Conservation (phyloP, 768 basidiomycete genomes). For the Boletus pseudo-olivaceus region DNA sequence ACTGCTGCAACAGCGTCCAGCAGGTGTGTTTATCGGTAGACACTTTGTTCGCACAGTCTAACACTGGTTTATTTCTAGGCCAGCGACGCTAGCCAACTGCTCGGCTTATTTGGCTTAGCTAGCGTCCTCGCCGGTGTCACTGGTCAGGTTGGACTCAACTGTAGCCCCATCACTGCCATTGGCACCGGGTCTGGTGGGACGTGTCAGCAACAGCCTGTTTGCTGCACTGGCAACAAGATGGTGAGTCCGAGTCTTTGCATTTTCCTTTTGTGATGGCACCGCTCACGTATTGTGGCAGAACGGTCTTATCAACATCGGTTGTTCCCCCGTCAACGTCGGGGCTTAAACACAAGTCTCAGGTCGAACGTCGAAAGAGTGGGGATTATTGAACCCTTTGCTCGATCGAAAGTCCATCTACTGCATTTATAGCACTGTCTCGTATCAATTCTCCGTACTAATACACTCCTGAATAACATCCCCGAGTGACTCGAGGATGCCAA, state of each 20-base stretch:
- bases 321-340: constrained; percentile 5
- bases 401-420: not conserved
- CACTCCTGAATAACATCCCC: not conserved
- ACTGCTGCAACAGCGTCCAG: constrained; percentile 15
- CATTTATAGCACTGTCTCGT: not conserved
- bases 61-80: not conserved
- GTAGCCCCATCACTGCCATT: not conserved
- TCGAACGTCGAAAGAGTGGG: not conserved
- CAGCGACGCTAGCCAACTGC: not conserved
- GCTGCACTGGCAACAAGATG: constrained; percentile 4
- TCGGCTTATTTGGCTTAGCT: not conserved
- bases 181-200: not conserved
- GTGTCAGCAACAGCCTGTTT: constrained; percentile 9
- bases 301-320: constrained; percentile 8
- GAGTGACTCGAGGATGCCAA: not conserved
- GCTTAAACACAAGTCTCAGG: not conserved
- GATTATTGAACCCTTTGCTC: not conserved
- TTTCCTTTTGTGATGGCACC: not conserved
- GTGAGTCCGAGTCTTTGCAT: not conserved
- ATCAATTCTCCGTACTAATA: not conserved
- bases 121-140: not conserved
- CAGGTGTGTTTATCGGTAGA: not conserved
- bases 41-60: accelerated
- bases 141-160: constrained; percentile 1
- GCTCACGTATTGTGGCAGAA: not conserved